Percentiles rank a stretch among this genome's conserved stretches.
These are phyloP conservation scores for Cymbidium sinense DNA, from an alignment of 106 monocot genomes.

Conservation along the genomic window DNA sequence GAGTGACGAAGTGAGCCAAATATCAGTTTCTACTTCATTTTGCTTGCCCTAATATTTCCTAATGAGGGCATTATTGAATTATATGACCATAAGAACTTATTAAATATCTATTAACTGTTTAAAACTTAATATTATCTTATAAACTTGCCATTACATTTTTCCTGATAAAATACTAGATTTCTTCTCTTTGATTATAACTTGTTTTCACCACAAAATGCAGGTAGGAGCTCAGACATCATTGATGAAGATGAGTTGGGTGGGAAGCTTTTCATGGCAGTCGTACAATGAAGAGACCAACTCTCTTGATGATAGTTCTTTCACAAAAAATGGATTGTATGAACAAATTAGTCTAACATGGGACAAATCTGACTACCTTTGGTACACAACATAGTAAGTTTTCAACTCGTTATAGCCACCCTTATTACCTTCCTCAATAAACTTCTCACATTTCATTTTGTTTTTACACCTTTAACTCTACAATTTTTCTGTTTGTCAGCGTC, in stretches of 20 bases:
- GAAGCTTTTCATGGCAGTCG: slow-evolving; percentile 60
- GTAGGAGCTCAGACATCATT: slow-evolving; percentile 58
- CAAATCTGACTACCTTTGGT: slow-evolving; percentile 92
- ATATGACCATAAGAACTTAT: no score
- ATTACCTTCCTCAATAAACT: neutral
- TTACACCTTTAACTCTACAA: neutral
- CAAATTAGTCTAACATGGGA: slow-evolving; percentile 90
- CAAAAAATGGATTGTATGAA: slow-evolving; percentile 63
- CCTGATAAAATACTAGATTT: no score
- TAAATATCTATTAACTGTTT: no score
- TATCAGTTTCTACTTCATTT: no score
- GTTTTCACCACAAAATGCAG: slow-evolving; percentile 22
- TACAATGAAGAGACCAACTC: slow-evolving; percentile 51
- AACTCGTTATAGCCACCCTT: neutral
- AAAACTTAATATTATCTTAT: no score
- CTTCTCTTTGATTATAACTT: neutral
- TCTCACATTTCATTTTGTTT: neutral
- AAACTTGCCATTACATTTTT: no score
- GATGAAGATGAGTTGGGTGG: slow-evolving; percentile 59
- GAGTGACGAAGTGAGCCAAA: no score
- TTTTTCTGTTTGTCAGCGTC: slow-evolving; percentile 29
- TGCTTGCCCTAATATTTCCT: no score
- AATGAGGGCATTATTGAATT: no score
- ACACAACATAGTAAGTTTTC: slow-evolving; percentile 82
- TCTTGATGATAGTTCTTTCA: slow-evolving; percentile 45